These are phyloP conservation scores for Erodium texanum DNA, from an alignment of 441 rosid genomes.

Conservation along the genomic window DNA sequence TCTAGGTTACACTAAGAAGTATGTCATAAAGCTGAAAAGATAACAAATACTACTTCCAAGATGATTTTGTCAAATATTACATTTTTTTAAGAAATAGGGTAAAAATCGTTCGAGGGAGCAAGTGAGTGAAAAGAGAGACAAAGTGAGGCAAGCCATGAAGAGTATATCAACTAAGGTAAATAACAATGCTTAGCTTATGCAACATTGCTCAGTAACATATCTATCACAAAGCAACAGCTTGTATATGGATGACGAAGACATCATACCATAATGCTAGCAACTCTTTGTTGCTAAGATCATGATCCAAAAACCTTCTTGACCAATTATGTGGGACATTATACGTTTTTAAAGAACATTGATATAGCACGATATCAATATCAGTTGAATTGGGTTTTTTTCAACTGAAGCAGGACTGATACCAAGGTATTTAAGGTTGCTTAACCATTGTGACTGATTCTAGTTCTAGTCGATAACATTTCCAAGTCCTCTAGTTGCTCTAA, in stretches of 20 bases:
- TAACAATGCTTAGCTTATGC: no score
- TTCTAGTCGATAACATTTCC: background rate
- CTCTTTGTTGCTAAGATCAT: background rate
- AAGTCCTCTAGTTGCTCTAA: background rate
- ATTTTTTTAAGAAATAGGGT: background rate
- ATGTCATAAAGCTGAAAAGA: background rate
- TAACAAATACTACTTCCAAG: no score
- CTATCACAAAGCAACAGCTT: no score
- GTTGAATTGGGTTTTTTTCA: background rate
- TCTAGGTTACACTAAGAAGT: background rate
- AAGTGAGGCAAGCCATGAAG: background rate
- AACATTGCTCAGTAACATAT: no score
- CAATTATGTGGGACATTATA: background rate
- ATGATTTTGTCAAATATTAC: background rate
- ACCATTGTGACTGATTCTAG: background rate
- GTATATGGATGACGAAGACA: no score
- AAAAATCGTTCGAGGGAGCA: background rate
- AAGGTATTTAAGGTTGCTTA: background rate
- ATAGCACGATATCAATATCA: background rate
- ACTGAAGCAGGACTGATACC: background rate
- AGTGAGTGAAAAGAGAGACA: background rate
- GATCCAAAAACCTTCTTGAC: background rate
- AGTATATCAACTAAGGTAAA: no score
- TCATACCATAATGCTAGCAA: no score
- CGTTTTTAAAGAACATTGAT: background rate